Conservation (phyloP, 345 rosid genomes). For the Eucalyptus virginea region DNA sequence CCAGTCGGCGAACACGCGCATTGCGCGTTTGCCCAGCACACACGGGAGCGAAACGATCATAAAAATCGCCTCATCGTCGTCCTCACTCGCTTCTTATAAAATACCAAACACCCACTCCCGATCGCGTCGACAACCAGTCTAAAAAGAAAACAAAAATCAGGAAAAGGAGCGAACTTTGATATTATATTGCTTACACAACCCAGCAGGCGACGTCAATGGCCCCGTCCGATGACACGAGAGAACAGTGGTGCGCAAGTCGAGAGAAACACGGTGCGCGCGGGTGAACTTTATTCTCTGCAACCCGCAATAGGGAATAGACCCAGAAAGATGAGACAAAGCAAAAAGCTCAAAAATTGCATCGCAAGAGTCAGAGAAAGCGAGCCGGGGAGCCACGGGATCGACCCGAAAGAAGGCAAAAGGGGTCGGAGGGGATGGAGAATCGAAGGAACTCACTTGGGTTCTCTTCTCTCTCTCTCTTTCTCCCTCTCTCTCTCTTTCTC, state of each 20-base stretch:
- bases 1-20: neutral
- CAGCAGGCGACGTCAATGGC: neutral
- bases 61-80: neutral
- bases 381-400: neutral
- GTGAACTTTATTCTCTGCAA: neutral
- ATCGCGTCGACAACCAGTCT: neutral
- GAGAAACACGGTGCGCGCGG: neutral
- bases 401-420: conserved; percentile 16
- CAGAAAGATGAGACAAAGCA: neutral
- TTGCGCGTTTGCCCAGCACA: neutral
- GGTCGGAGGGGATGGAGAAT: neutral
- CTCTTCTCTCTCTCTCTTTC: neutral
- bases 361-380: neutral
- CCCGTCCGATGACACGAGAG: neutral
- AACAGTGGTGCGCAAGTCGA: neutral
- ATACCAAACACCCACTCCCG: neutral
- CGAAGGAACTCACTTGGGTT: neutral
- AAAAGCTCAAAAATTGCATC: neutral
- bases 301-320: neutral
- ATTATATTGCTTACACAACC: neutral
- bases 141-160: neutral
- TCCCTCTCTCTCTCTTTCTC: neutral
- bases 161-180: neutral
- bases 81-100: neutral
- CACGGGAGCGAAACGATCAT: neutral